Evolutionary conservation across 2,329 filamentous ascomycete genomes (phyloP), one percentile per base, ranked within the genome.

Genomic region (Monosporascus sp.): DNA sequence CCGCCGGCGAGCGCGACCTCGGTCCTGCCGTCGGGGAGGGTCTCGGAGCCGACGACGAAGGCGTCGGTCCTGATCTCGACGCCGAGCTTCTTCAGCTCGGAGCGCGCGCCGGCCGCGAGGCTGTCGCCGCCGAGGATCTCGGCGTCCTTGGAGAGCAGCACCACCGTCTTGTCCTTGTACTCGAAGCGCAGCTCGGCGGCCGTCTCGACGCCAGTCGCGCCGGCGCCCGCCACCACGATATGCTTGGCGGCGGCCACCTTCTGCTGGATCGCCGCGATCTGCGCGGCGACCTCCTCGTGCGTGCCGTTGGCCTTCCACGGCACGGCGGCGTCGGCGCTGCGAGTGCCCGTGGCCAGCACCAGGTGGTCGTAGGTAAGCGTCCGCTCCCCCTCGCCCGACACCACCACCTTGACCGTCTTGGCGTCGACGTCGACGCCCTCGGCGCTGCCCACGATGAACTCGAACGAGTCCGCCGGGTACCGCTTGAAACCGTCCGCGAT

Each of bases 191-290:
- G 72, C 70, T 85, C 81, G 41, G 74, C 79, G 2, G 78, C 77
- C 5, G 74, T 65, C 68, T 85, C 81, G 51, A 81, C 72, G 51
- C 81, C 81, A 2, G 81, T 84, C 47, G 76, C 60, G 40, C 81
- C 81, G 1, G 74, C 80, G 49, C 81, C 81, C 3, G 73, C 81
- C n/a, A 85, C 68, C 53, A 83, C 73, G 60, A 84, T 75, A 65
- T 78, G 76, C 55, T 69, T 69, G 4, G 81, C 81, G 2, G 68
- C 66, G 38, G 62, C 59, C 52, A 83, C 72, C 49, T 68, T 68
- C 8, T 70, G 66, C 43, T 73, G 69, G 2, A 73, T 74, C 16
- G 60, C 48, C 50, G 72, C 68, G n/a, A 84, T 67, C 43, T 67
- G 64, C 2, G 61, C 63, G 11, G 73, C 46, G 22, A 73, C 67